A percentile compares a stretch with the other conserved stretches of the same genome.
phyloP scores from a whole-genome alignment of 805 yeast genomes.

The Zygosaccharomyces rouxii region DNA sequence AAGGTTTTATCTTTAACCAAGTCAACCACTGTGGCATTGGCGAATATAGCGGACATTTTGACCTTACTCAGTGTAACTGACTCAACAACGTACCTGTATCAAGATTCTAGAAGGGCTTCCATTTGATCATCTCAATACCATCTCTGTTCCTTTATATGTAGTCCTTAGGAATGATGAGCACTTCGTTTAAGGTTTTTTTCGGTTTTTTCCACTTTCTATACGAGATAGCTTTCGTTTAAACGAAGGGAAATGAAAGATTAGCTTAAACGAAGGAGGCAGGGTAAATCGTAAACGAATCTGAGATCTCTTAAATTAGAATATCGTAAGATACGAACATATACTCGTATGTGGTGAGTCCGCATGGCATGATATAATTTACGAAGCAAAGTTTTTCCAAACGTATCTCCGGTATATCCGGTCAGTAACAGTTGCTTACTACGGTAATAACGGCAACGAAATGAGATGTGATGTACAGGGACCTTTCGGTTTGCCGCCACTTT shows the following conservation, averaged over 20 bases:
- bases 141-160: background rate
- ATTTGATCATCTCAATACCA: background rate
- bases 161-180: background rate
- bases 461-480: no score
- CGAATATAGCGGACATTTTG: slow-evolving; percentile 35
- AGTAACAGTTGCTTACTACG: no score
- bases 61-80: background rate
- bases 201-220: background rate
- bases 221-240: background rate
- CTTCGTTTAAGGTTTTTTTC: background rate
- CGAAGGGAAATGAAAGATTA: background rate
- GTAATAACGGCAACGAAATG: no score
- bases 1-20: slow-evolving; percentile 31
- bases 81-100: background rate
- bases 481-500: no score
- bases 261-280: background rate
- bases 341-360: no score
- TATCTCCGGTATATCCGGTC: no score
- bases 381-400: no score
- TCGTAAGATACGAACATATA: no score
- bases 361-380: no score
- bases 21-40: slow-evolving; percentile 31
- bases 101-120: background rate
- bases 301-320: no score
- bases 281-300: background rate